Evolutionary conservation across 208 protist genomes (phyloP).

Genomic region (Crithidia expoeki): DNA sequence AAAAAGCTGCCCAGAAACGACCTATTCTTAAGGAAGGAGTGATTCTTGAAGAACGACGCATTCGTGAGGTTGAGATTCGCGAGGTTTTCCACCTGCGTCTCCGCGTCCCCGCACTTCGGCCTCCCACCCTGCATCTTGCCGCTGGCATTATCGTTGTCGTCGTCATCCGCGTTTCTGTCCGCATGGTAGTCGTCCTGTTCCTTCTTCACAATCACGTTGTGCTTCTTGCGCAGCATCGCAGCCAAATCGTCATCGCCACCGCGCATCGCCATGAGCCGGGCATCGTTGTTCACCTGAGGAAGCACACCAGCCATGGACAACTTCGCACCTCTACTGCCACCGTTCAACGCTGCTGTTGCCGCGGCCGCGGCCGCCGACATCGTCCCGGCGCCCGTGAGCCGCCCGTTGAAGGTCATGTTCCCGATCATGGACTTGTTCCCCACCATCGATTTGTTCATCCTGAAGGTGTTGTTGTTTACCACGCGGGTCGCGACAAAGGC

Average conservation of each 20-base stretch:
- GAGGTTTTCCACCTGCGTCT: conserved; percentile 18
- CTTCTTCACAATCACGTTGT: conserved; percentile 46
- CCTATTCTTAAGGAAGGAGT: conserved; percentile 53
- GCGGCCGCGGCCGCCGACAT: conserved; percentile 13
- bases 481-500: conserved; percentile 45
- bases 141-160: conserved; percentile 5
- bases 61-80: conserved; percentile 38
- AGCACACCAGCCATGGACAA: conserved; percentile 18
- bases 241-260: conserved; percentile 61
- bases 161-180: conserved; percentile 10
- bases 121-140: conserved; percentile 4
- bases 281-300: conserved; percentile 41
- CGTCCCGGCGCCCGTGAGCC: not conserved
- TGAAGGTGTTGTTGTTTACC: conserved; percentile 29
- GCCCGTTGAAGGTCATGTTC: conserved; percentile 21
- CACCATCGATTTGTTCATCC: conserved; percentile 16
- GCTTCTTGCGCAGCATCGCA: conserved; percentile 68
- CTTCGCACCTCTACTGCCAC: not conserved
- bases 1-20: conserved; percentile 57
- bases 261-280: conserved; percentile 45
- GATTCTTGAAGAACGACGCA: conserved; percentile 56
- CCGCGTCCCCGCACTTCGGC: conserved; percentile 13
- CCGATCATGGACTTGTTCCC: conserved; percentile 18
- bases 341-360: conserved; percentile 9
- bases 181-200: conserved; percentile 26